Percentiles rank a stretch among this genome's conserved stretches.
Conservation (phyloP, 177 flowering plant genomes). For the Tripterygium wilfordii region DNA sequence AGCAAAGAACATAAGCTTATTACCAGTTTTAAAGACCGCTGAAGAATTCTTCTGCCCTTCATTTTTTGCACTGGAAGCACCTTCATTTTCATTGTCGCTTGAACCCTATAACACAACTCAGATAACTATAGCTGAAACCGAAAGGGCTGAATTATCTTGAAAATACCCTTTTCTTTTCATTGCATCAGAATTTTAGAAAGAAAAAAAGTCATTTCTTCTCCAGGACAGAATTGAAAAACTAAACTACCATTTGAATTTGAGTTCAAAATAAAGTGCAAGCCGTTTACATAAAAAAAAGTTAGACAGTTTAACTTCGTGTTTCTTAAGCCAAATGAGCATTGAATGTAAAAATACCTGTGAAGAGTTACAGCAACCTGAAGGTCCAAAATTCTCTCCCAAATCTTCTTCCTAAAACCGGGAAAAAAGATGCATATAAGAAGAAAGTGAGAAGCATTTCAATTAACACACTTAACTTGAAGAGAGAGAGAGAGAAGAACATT, state of each 20-base stretch:
- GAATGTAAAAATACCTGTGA: conserved; percentile 24
- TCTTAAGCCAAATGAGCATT: too few species aligned
- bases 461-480: too few species aligned
- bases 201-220: too few species aligned
- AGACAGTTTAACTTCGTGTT: not conserved
- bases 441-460: not conserved
- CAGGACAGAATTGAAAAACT: too few species aligned
- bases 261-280: not conserved
- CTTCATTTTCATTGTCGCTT: conserved; percentile 27
- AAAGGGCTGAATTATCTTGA: not conserved
- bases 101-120: conserved; percentile 1
- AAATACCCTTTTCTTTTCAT: too few species aligned
- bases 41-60: conserved; percentile 14
- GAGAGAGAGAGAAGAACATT: not conserved
- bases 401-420: conserved; percentile 50
- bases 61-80: not conserved
- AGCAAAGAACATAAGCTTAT: not conserved
- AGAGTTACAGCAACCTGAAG: conserved; percentile 6
- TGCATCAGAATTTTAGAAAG: too few species aligned
- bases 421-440: not conserved
- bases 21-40: conserved; percentile 17
- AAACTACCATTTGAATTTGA: too few species aligned
- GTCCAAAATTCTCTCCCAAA: conserved; percentile 27
- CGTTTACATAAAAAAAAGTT: not conserved
- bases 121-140: not conserved